Percentiles rank a stretch among this genome's conserved stretches.
These are phyloP conservation scores for Cryptosporidium canis DNA, from an alignment of 169 alveolate genomes.

Conservation along the genomic window DNA sequence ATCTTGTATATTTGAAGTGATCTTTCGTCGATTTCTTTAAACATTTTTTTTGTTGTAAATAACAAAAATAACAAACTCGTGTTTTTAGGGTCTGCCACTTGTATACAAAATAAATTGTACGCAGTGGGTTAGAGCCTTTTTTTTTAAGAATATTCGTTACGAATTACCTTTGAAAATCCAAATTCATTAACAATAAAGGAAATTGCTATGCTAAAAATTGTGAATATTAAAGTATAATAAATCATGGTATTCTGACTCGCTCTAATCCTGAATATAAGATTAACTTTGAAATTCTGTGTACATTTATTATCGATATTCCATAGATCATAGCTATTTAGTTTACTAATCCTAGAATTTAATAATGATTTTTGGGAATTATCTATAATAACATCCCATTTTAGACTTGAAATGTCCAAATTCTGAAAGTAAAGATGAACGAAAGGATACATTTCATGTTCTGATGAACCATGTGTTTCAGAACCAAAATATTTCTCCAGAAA, in stretches of 20 bases:
- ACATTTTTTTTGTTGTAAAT: neutral
- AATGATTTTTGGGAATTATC: neutral
- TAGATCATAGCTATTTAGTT: neutral
- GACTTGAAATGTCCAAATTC: constrained; percentile 6
- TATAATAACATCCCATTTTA: constrained; percentile 11
- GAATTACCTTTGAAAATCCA: neutral
- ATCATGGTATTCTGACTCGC: neutral
- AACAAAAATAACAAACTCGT: neutral
- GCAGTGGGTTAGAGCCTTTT: neutral
- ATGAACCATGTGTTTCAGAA: neutral
- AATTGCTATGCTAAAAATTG: neutral
- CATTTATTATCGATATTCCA: neutral
- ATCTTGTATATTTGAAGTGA: neutral
- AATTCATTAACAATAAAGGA: neutral
- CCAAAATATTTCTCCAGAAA: neutral
- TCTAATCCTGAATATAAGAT: neutral
- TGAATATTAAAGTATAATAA: neutral
- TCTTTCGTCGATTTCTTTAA: constrained; percentile 23
- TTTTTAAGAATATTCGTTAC: neutral
- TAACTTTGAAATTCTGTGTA: neutral
- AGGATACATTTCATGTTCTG: constrained; percentile 46
- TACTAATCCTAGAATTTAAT: neutral
- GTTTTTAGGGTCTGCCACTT: neutral
- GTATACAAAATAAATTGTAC: neutral
- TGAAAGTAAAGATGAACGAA: constrained; percentile 50